Percentiles rank a stretch among this genome's conserved stretches.
Conservation (phyloP, 805 yeast genomes). For the Candida endomychidarum region DNA sequence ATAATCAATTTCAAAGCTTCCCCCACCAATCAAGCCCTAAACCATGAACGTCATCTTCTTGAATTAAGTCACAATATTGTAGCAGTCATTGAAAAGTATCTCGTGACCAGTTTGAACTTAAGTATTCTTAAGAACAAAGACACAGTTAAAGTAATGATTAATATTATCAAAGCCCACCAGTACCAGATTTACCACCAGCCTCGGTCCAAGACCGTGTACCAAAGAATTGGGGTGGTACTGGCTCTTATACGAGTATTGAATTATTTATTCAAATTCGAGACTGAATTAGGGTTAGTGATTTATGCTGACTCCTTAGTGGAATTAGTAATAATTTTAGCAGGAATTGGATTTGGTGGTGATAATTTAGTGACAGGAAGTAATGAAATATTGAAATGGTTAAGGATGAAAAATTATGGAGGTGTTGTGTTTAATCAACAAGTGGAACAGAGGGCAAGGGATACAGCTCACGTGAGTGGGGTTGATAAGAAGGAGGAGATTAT, state of each 20-base stretch:
- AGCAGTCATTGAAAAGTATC: conserved; percentile 47
- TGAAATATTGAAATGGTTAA: conserved; percentile 34
- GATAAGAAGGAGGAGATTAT: conserved; percentile 17
- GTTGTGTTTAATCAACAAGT: conserved; percentile 49
- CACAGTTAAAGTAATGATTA: conserved; percentile 39
- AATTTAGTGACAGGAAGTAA: conserved; percentile 35
- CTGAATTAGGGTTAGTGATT: conserved; percentile 31
- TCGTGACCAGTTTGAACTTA: conserved; percentile 27
- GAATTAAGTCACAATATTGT: conserved; percentile 47
- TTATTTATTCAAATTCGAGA: conserved; percentile 36
- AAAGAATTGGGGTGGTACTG: conserved; percentile 42
- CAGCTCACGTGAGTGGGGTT: conserved; percentile 28
- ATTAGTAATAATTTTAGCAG: conserved; percentile 49
- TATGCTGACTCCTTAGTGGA: conserved; percentile 45
- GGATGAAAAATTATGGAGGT: conserved; percentile 27
- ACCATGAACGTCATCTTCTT: conserved; percentile 46
- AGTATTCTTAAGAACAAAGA: conserved; percentile 35
- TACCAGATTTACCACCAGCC: conserved; percentile 45
- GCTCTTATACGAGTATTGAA: conserved; percentile 39
- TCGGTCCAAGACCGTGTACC: conserved; percentile 36
- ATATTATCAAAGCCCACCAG: conserved; percentile 51
- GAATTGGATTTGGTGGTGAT: conserved; percentile 52
- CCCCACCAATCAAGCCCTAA: background rate
- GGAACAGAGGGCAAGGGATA: conserved; percentile 39
- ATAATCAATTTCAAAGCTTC: conserved; percentile 13